Evolutionary conservation across 2,329 filamentous ascomycete species (phyloP), one percentile per base, ranked within the genome.

Genomic region (Aaosphaeria arxii): DNA sequence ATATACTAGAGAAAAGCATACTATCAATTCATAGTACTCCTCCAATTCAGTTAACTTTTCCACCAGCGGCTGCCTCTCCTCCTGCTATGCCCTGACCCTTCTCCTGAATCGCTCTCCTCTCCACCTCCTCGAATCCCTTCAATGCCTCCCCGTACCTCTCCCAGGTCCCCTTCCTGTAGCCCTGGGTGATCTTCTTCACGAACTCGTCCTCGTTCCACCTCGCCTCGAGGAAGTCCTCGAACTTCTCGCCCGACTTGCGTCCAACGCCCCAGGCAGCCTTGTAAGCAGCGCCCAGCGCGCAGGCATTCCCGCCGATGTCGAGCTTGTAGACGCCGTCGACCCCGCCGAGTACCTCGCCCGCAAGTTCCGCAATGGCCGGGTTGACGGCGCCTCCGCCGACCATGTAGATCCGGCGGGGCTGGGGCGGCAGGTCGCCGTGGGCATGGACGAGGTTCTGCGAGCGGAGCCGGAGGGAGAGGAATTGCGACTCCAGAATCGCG

Each of bases 211-310:
- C 92, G 52, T 82, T 83, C 94, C 94, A 99, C 53, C 94, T 78
- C 64, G 77, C 76, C 6, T 87, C 89, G 52, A 99, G 86, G 54
- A 96, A 77, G 52, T 92, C 86, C 66, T 97, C 94, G 73, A 97
- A 97, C 4, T 81, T 89, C 79, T 95, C 85, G 2, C 74, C 62
- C 0, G 59, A 68, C 28, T 71, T 70, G 42, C 88, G 76, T 76
- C 94, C 90, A 47, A 90, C 77, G 1, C 88, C 91, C 94, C 94
- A 99, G 0, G 95, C 85, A 11, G 94, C 92, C 74, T 97, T 97
- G 74, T 97, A 96, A 29, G 92, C 92, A 5, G 90, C 90, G 11
- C 94, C 94, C 11, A 97, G 74, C 7, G 92, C 94, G 72, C 94
- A 99, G 3, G 94, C 92, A 73, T 95, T 96, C 29, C 91, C 91